phyloP scores from a whole-genome alignment of 768 basidiomycete species.

The Dioszegia hungarica region DNA sequence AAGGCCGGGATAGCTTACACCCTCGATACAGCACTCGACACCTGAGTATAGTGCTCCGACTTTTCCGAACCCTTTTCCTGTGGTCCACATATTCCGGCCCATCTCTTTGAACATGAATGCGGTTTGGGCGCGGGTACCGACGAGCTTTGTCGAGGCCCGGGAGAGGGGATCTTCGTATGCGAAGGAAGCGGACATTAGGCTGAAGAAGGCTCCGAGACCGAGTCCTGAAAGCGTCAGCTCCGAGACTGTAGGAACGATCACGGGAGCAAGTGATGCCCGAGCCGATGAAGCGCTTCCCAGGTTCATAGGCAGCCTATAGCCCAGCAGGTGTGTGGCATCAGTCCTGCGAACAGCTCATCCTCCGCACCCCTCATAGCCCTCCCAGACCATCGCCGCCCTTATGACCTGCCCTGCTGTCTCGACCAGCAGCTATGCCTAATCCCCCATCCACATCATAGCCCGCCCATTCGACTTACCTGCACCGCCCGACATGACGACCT shows the following conservation, averaged over 20 bases:
- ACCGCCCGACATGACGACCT: slow-evolving; percentile 73
- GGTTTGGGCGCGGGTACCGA: slow-evolving; percentile 63
- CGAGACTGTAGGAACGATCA: background rate
- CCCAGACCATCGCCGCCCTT: too few relatives aligned
- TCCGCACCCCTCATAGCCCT: too few relatives aligned
- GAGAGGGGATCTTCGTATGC: slow-evolving; percentile 85
- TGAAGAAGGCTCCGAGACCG: slow-evolving; percentile 89
- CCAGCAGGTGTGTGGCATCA: too few relatives aligned
- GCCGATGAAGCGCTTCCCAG: too few relatives aligned
- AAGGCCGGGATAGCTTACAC: too few relatives aligned
- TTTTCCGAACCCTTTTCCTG: slow-evolving; percentile 87
- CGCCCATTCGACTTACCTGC: slow-evolving; percentile 81
- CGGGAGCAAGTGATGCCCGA: too few relatives aligned
- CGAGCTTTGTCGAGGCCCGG: slow-evolving; percentile 39
- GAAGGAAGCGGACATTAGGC: slow-evolving; percentile 91
- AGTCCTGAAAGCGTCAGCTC: slow-evolving; percentile 58
- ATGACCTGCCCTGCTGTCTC: too few relatives aligned
- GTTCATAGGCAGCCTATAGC: too few relatives aligned
- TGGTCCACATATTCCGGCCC: slow-evolving; percentile 85
- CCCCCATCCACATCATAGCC: too few relatives aligned
- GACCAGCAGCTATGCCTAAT: too few relatives aligned
- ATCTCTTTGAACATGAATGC: slow-evolving; percentile 84
- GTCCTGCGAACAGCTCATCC: too few relatives aligned
- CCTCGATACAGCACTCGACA: slow-evolving; percentile 90
- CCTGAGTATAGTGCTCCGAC: slow-evolving; percentile 93